Percentiles rank a stretch among this genome's conserved stretches.
These are phyloP conservation scores for Suillus placidus DNA, from an alignment of 768 basidiomycete species.

Conservation along the genomic window DNA sequence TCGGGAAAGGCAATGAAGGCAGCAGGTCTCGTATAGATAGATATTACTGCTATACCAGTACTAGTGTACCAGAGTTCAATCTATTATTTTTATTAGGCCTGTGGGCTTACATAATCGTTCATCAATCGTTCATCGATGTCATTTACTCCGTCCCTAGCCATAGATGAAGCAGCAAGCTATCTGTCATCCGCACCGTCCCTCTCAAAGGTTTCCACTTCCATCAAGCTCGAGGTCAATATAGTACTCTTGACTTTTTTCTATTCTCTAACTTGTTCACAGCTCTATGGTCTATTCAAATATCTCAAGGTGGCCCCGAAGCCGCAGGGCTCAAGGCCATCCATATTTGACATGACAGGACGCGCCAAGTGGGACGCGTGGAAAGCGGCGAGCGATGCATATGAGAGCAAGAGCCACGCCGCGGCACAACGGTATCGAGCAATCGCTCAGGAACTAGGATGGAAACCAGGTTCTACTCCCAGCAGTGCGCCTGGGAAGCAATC, in stretches of 20 bases:
- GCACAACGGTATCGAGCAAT: slow-evolving; percentile 71
- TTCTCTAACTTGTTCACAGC: slow-evolving; percentile 46
- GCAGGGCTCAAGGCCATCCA: slow-evolving; percentile 60
- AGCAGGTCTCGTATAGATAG: slow-evolving; percentile 64
- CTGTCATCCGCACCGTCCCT: slow-evolving; percentile 59
- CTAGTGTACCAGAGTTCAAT: not conserved
- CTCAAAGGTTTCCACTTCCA: slow-evolving; percentile 55
- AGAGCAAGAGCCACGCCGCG: slow-evolving; percentile 44
- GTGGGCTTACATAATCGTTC: slow-evolving; percentile 42
- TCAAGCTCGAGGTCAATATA: slow-evolving; percentile 73
- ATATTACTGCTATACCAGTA: slow-evolving; percentile 16
- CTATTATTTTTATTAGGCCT: slow-evolving; percentile 2
- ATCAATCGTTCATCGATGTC: slow-evolving; percentile 21
- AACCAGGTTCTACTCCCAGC: slow-evolving; percentile 31
- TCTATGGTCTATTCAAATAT: slow-evolving; percentile 86
- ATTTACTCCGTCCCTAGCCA: slow-evolving; percentile 42
- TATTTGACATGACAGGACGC: slow-evolving; percentile 78
- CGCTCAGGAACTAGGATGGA: slow-evolving; percentile 73
- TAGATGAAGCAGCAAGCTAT: slow-evolving; percentile 65
- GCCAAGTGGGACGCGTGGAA: slow-evolving; percentile 92
- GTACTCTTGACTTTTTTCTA: slow-evolving; percentile 15
- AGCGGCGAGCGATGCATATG: slow-evolving; percentile 50
- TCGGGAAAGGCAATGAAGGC: slow-evolving; percentile 70
- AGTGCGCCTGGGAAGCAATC: slow-evolving; percentile 13
- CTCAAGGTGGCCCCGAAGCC: slow-evolving; percentile 63